Evolutionary conservation across 2,329 filamentous ascomycete genomes (phyloP), one percentile per base, ranked within the genome.

Genomic region (Achaetomium macrosporum): DNA sequence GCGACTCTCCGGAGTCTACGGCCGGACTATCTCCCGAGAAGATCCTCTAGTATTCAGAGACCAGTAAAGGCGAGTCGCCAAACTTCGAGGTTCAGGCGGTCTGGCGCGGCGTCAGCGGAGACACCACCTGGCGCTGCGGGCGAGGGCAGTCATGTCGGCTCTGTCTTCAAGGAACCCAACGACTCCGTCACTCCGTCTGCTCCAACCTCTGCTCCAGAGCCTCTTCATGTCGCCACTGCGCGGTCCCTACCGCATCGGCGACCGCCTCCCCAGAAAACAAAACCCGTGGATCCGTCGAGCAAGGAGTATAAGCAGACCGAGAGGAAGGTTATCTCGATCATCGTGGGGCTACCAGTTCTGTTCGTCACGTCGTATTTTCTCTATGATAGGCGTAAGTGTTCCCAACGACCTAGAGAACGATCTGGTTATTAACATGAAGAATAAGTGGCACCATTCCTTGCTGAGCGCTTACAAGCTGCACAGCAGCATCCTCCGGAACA

Each of bases 281-380:
- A 59, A 31, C 60, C 55, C 29, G 53, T 67, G 42, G 66, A 70
- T 45, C 59, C 60, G 0, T 64, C 64, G 19, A 71, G 69, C 51
- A 64, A 68, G 36, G 70, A 72, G 41, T 78, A 76, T 61, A 71
- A 74, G 50, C 59, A 62, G 36, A 71, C 73, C 30, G 69, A 72
- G 50, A 64, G 74, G 53, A 74, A 71, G 59, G 80, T 75, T 69
- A 65, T 71, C 3, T 66, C 68, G 19, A 56, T 71, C 8, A 76
- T 82, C 58, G 71, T 81, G 50, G 77, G 75, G 20, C 59, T 80
- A 65, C 79, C 79, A 2, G 73, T 82, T 31, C 60, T 81, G 5
- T 55, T 81, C 13, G 77, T 82, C 46, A 78, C 76, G 25, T 79
- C 78, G 19, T 82, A 78, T 56, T 73, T 72, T 47, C 62, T 82